Evolutionary conservation across 352 stramenopile species (phyloP).

Genomic region (Phytophthora capsici): DNA sequence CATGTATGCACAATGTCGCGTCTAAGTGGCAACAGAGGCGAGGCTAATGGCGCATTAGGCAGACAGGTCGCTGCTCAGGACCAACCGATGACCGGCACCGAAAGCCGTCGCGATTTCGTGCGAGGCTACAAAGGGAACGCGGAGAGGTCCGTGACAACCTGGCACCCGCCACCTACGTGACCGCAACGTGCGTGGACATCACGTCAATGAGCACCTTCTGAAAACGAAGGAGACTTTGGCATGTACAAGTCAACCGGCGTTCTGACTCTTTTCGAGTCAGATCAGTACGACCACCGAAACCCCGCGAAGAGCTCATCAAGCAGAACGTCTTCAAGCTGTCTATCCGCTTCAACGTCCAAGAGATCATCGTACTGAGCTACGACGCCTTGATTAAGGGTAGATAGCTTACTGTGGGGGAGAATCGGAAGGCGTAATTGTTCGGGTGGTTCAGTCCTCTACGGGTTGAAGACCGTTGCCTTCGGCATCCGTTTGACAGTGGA

Average conservation of each 20-base stretch:
- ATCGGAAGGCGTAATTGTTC: neutral
- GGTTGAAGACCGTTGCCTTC: conserved; percentile 5
- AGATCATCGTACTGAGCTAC: neutral
- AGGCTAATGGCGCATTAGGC: conserved; percentile 15
- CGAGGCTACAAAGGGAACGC: conserved; percentile 8
- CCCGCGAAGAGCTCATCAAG: conserved; percentile 3
- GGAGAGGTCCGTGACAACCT: neutral
- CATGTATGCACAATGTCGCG: conserved; percentile 22
- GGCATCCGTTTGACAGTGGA: conserved; percentile 12
- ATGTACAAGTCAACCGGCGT: neutral
- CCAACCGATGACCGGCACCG: conserved; percentile 18
- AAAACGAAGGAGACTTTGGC: neutral
- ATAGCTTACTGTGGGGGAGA: no score
- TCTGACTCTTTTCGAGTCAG: neutral
- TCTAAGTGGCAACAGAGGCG: conserved; percentile 21
- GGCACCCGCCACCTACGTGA: conserved; percentile 25
- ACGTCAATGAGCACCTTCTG: conserved; percentile 9
- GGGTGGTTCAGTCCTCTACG: conserved; percentile 2
- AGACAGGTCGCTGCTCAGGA: conserved; percentile 18
- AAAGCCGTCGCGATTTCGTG: conserved; percentile 10
- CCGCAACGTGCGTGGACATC: conserved; percentile 16
- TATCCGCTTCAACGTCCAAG: conserved; percentile 12
- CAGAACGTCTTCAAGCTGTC: conserved; percentile 1
- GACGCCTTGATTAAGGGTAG: no score
- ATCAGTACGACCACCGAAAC: conserved; percentile 20